Conservation (phyloP, 345 rosid genomes). For the Pseudoturritis turrita region DNA sequence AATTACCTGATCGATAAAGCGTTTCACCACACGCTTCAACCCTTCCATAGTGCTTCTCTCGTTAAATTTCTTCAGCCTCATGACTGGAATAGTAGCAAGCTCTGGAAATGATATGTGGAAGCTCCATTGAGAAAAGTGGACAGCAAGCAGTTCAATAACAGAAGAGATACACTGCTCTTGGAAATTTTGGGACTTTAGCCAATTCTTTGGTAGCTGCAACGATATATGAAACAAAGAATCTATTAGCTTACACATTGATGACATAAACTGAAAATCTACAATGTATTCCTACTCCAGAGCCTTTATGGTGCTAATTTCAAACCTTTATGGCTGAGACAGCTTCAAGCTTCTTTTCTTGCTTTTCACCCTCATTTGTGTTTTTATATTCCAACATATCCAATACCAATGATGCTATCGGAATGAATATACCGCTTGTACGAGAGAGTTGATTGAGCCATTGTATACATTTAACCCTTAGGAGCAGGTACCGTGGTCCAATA, state of each 20-base stretch:
- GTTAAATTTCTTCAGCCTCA: slow-evolving; percentile 58
- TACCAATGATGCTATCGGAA: slow-evolving; percentile 64
- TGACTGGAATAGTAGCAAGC: slow-evolving; percentile 69
- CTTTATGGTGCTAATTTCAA: slow-evolving; percentile 4
- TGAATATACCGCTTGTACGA: slow-evolving; percentile 59
- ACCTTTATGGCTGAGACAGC: slow-evolving; percentile 69
- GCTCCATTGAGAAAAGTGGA: slow-evolving; percentile 88
- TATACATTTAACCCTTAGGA: slow-evolving; percentile 73
- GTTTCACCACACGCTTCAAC: slow-evolving; percentile 53
- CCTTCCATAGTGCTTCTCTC: slow-evolving; percentile 58
- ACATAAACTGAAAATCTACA: neutral
- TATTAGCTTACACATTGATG: neutral
- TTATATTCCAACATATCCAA: slow-evolving; percentile 81
- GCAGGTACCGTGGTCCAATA: slow-evolving; percentile 88
- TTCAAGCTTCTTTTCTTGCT: slow-evolving; percentile 48
- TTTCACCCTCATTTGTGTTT: slow-evolving; percentile 51
- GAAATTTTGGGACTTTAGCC: slow-evolving; percentile 80
- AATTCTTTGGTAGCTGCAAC: slow-evolving; percentile 81
- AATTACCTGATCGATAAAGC: slow-evolving; percentile 74
- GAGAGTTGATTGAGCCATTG: slow-evolving; percentile 86
- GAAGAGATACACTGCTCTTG: slow-evolving; percentile 62
- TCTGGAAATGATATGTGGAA: slow-evolving; percentile 89
- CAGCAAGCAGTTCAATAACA: slow-evolving; percentile 65
- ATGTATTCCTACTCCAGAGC: neutral
- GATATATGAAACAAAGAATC: neutral